Base-by-base conservation (phyloP, 108 stramenopile genomes). In the Hondaea fermentalgiana region DNA sequence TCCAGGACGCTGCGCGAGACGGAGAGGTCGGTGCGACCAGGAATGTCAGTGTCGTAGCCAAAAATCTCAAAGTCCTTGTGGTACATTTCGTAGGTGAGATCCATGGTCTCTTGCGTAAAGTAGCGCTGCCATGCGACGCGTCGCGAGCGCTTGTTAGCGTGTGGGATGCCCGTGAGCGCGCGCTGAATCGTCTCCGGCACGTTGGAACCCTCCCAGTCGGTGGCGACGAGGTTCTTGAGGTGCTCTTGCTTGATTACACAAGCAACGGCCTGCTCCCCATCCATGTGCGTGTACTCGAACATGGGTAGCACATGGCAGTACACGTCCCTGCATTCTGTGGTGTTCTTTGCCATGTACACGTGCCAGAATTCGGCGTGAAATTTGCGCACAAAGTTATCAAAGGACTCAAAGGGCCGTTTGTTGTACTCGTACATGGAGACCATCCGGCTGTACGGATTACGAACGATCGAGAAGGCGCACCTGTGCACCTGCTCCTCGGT, bases 381-480 rank as follows among this genome's bases (percentile, higher is more conserved):
- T 42, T 89, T 58, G 49, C 87, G 60, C 12, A 94, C 87, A 88
- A 95, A 95, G 58, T 87, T 21, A 17, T 87, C 59, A 89, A 95
- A 95, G 35, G 91, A 87, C 87, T 95, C 94, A 10, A 29, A 19
- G 16, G 91, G 72, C 60, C 93, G 93, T 12, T 91, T 88, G 72
- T 95, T 95, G 90, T 95, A 95, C 44, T 89, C 92, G 60, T 94
- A 95, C 47, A 95, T 92, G 90, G 89, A 90, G 4, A 95, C 93
- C 94, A 95, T 95, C 49, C 94, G 92, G 43, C 91, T 89, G 88
- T 95, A 95, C 5, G 94, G 95, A 72, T 95, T 94, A 14, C 94
- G 88, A 6, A 95, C 94, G 64, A 95, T 94, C 91, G 94, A 93
- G 21, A 95, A 72, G 5, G 91, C 88, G 43, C 92, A 93, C 5